These are phyloP conservation scores for Rhododendron mucronatum DNA, from an alignment of 148 eudicot species.

Conservation along the genomic window DNA sequence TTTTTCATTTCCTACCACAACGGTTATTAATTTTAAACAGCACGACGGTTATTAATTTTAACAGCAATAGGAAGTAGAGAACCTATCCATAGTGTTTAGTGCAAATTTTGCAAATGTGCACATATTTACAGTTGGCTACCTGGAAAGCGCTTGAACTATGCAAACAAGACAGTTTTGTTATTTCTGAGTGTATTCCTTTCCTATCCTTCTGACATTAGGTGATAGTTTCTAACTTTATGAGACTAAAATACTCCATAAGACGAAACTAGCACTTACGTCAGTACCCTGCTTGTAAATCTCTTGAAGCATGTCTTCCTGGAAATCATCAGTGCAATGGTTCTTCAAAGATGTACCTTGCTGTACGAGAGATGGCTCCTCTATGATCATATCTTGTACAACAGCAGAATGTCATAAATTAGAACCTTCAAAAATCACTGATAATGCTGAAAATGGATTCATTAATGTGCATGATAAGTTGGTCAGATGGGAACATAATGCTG, in stretches of 20 bases:
- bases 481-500: background rate
- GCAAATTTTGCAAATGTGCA: background rate
- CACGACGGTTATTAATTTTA: background rate
- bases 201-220: background rate
- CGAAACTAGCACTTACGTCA: conserved; percentile 41
- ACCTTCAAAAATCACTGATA: background rate
- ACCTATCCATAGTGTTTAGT: background rate
- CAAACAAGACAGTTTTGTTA: background rate
- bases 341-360: conserved; percentile 32
- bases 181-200: background rate
- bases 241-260: background rate
- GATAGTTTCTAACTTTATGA: background rate
- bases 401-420: conserved; percentile 12
- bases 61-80: background rate
- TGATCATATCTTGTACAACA: conserved; percentile 31
- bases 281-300: conserved; percentile 37
- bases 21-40: background rate
- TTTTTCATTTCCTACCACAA: background rate
- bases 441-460: background rate
- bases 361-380: conserved; percentile 28
- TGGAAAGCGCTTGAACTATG: background rate
- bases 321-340: conserved; percentile 28
- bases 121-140: background rate
- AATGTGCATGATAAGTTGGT: background rate
- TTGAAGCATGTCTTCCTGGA: conserved; percentile 50